A percentile compares a stretch with the other conserved stretches of the same genome.
Evolutionary conservation across 2,329 filamentous ascomycete species (phyloP).

Genomic region (Penicillium freii): DNA sequence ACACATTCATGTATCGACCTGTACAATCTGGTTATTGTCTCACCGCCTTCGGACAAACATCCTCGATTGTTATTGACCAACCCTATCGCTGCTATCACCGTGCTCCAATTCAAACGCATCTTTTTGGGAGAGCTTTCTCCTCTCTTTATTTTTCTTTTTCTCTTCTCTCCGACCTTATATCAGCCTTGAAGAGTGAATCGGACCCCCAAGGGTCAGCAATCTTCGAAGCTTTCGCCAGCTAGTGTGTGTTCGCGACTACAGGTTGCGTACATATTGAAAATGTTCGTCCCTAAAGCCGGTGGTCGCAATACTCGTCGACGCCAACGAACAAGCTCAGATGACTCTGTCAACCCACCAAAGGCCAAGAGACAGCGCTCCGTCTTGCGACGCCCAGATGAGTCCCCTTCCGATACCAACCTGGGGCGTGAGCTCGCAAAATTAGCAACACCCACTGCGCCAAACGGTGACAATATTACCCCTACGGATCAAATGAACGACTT

Average conservation of each 20-base stretch:
- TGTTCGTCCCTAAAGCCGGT: conserved; percentile 41
- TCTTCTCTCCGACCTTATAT: not conserved
- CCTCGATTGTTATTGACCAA: conserved; percentile 15
- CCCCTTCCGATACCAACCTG: conserved; percentile 20
- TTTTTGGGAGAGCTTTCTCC: not conserved
- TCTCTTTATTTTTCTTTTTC: not conserved
- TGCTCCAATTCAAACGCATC: conserved; percentile 10
- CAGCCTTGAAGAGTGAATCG: not conserved
- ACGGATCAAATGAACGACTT: conserved; percentile 25
- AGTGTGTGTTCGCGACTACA: conserved; percentile 1
- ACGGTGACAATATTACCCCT: conserved; percentile 13
- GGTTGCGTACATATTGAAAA: conserved; percentile 19
- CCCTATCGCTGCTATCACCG: conserved; percentile 3
- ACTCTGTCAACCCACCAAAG: conserved; percentile 45
- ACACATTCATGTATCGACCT: not conserved
- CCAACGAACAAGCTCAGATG: conserved; percentile 45
- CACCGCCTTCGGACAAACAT: conserved; percentile 18
- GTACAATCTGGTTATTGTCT: not conserved
- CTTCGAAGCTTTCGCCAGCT: conserved; percentile 3
- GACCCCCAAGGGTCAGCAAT: conserved; percentile 4
- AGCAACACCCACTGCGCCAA: conserved; percentile 10
- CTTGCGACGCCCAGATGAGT: conserved; percentile 39
- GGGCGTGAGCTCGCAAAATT: conserved; percentile 21
- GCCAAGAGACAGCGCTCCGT: conserved; percentile 49
- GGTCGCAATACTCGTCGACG: conserved; percentile 40